A percentile compares a stretch with the other conserved stretches of the same genome.
These are phyloP conservation scores for Cyberlindnera lachancei DNA, from an alignment of 805 yeast genomes.

Conservation along the genomic window DNA sequence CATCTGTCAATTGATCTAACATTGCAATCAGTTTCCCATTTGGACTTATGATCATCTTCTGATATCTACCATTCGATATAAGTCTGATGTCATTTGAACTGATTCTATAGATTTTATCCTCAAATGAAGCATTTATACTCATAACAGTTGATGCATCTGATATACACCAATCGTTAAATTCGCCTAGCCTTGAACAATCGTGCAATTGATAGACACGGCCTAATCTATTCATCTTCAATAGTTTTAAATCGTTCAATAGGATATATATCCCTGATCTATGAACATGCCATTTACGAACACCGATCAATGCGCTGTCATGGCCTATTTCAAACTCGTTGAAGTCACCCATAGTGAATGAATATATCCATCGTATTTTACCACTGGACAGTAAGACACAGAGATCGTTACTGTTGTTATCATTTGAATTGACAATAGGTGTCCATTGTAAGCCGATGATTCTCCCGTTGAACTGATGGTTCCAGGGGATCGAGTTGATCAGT, in stretches of 20 bases:
- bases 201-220: slow-evolving; percentile 1
- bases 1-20: too few species aligned
- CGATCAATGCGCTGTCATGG: slow-evolving; percentile 5
- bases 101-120: slow-evolving; percentile 5
- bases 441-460: slow-evolving; percentile 5
- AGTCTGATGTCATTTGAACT: slow-evolving; percentile 1
- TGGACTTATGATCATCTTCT: slow-evolving; percentile 5
- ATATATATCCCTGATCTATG: slow-evolving; percentile 4
- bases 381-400: slow-evolving; percentile 8
- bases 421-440: too few species aligned
- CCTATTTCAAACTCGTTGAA: slow-evolving; percentile 8
- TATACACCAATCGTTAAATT: slow-evolving; percentile 9
- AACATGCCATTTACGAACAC: slow-evolving; percentile 1
- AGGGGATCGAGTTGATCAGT: slow-evolving; percentile 7
- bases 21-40: slow-evolving; percentile 9
- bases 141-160: too few species aligned
- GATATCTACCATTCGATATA: slow-evolving; percentile 12
- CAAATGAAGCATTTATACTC: slow-evolving; percentile 3
- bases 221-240: slow-evolving; percentile 5
- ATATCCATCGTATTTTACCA: slow-evolving; percentile 11
- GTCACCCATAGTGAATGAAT: slow-evolving; percentile 10
- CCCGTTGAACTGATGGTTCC: slow-evolving; percentile 10
- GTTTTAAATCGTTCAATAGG: slow-evolving; percentile 3
- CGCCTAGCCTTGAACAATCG: slow-evolving; percentile 2
- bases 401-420: too few species aligned